A percentile compares a stretch with the other conserved stretches of the same genome.
These are phyloP conservation scores for Solanum lignicaule DNA, from an alignment of 257 asterid genomes.

Conservation along the genomic window DNA sequence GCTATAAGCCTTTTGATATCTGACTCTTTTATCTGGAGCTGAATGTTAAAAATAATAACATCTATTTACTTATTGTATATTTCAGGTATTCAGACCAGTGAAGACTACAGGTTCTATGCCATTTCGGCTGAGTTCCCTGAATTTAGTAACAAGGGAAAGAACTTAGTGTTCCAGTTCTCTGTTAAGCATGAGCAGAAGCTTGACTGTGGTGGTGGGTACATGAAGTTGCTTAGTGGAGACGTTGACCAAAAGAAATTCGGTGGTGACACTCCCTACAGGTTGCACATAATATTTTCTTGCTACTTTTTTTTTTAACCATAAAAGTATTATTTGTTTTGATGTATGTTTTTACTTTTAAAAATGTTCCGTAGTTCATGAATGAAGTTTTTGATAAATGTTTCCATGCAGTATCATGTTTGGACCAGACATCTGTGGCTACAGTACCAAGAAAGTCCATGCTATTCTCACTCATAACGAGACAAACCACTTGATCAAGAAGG, in stretches of 20 bases:
- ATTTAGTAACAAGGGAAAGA: conserved; percentile 84
- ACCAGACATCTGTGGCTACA: conserved; percentile 89
- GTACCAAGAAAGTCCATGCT: conserved; percentile 83
- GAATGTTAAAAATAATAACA: neutral
- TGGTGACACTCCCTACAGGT: conserved; percentile 97
- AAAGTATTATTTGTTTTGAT: neutral
- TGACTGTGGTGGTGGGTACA: conserved; percentile 99
- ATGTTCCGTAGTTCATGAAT: conserved; percentile 6
- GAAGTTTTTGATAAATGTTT: neutral
- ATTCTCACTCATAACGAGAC: conserved; percentile 58
- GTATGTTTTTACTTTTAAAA: neutral
- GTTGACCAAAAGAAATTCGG: conserved; percentile 88
- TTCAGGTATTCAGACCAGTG: conserved; percentile 90
- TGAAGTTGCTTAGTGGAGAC: conserved; percentile 86
- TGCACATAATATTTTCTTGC: neutral
- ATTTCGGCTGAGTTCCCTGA: conserved; percentile 95
- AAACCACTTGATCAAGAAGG: conserved; percentile 81
- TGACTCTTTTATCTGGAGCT: neutral
- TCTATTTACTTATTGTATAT: neutral
- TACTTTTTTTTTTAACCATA: neutral
- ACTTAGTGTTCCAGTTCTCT: conserved; percentile 81
- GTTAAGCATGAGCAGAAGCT: conserved; percentile 99
- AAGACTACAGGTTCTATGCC: conserved; percentile 85
- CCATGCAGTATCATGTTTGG: conserved; percentile 94
- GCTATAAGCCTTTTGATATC: neutral